These are phyloP conservation scores for Amanita muscaria DNA, from an alignment of 768 basidiomycete genomes.

Conservation along the genomic window DNA sequence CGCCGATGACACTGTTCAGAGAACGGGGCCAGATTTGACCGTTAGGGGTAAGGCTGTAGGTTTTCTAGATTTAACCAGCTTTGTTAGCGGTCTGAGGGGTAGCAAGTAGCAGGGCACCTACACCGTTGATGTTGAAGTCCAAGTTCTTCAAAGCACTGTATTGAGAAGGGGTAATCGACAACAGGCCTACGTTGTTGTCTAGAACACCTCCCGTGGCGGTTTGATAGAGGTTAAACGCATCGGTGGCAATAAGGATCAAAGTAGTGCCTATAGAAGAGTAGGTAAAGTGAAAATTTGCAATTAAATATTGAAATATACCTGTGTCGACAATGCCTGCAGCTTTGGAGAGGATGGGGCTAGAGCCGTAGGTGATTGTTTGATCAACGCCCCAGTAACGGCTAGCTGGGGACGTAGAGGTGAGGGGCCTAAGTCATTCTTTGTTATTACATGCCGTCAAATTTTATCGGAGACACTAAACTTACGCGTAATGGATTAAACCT, in stretches of 20 bases:
- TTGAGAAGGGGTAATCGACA: slow-evolving; percentile 28
- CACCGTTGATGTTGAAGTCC: background rate
- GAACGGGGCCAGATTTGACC: slow-evolving; percentile 30
- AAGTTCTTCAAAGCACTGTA: slow-evolving; percentile 25
- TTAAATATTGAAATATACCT: slow-evolving; percentile 24
- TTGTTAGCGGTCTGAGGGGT: slow-evolving; percentile 24
- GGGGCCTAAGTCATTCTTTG: slow-evolving; percentile 23
- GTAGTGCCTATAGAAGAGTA: slow-evolving; percentile 33
- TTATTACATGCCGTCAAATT: background rate
- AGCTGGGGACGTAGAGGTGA: slow-evolving; percentile 40
- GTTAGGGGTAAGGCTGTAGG: slow-evolving; percentile 24
- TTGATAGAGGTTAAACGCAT: slow-evolving; percentile 31
- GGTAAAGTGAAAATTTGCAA: background rate
- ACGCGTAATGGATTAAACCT: background rate
- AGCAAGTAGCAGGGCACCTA: background rate
- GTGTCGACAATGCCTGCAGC: slow-evolving; percentile 57
- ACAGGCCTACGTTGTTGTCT: slow-evolving; percentile 23
- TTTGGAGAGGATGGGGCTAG: slow-evolving; percentile 30
- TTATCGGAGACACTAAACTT: background rate
- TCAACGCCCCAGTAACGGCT: slow-evolving; percentile 52
- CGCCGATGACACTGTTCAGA: slow-evolving; percentile 27
- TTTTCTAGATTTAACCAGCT: too few relatives aligned
- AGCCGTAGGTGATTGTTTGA: slow-evolving; percentile 43
- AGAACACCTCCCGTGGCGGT: slow-evolving; percentile 21
- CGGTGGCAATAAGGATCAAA: slow-evolving; percentile 39